phyloP scores from a whole-genome alignment of 371 early-diverging fungal genomes.

The Pancytospora epiphaga region DNA sequence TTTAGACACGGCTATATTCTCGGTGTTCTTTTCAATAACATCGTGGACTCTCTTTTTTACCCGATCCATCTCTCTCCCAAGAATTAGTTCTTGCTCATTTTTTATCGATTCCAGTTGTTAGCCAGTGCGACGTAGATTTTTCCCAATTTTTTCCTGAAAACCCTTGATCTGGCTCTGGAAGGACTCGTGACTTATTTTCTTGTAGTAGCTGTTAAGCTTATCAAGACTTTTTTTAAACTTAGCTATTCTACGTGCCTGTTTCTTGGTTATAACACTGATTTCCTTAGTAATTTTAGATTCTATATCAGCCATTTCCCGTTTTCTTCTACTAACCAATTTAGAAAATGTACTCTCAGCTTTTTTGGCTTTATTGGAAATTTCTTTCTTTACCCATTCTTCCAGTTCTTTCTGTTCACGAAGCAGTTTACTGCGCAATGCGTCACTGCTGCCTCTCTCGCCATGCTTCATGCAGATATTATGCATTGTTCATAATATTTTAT shows the following conservation, averaged over 20 bases:
- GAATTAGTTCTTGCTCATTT: background rate
- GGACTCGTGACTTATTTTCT: background rate
- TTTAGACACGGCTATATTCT: too few relatives aligned
- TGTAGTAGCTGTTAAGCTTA: background rate
- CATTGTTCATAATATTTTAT: too few relatives aligned
- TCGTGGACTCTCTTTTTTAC: too few relatives aligned
- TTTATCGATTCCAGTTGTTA: background rate
- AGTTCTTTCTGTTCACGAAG: too few relatives aligned
- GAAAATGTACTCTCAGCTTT: background rate
- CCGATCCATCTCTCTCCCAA: slow-evolving; percentile 7
- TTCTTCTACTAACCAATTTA: background rate
- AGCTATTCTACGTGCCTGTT: background rate
- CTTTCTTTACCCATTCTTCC: background rate
- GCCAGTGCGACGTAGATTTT: background rate
- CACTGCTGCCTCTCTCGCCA: too few relatives aligned
- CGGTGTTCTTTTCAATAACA: too few relatives aligned
- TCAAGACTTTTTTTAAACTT: background rate
- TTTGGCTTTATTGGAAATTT: background rate
- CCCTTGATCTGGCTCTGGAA: background rate
- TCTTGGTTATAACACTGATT: background rate
- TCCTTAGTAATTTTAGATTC: background rate
- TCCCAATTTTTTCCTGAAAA: background rate
- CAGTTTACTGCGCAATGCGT: too few relatives aligned
- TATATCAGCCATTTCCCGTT: background rate
- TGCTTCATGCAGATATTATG: too few relatives aligned